These are phyloP conservation scores for Citrus sp. DNA, from an alignment of 345 rosid species.

Conservation along the genomic window DNA sequence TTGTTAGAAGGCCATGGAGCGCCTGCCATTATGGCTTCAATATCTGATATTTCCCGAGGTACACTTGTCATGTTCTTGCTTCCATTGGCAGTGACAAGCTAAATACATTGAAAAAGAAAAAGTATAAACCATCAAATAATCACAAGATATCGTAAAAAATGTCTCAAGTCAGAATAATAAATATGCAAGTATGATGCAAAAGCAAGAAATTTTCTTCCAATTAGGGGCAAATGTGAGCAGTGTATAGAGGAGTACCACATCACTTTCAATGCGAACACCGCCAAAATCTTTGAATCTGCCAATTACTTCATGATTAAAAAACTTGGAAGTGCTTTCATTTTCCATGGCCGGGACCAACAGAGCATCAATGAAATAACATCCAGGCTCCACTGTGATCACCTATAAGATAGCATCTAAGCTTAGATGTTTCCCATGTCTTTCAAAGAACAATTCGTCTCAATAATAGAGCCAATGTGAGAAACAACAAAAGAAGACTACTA, in stretches of 20 bases:
- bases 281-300: conserved; percentile 68
- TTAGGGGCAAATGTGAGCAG: not conserved
- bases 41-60: conserved; percentile 61
- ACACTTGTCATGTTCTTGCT: conserved; percentile 80
- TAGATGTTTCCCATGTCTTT: not conserved
- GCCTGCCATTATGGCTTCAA: conserved; percentile 94
- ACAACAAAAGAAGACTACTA: not conserved
- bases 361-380: conserved; percentile 89
- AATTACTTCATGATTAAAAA: conserved; percentile 53
- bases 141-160: not conserved
- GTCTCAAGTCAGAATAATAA: not conserved
- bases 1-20: conserved; percentile 54
- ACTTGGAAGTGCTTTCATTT: conserved; percentile 47
- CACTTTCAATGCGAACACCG: conserved; percentile 96
- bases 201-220: not conserved
- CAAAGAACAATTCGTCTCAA: not conserved
- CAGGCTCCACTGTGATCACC: conserved; percentile 98
- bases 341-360: conserved; percentile 69
- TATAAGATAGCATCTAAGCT: conserved; percentile 23
- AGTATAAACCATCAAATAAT: not conserved
- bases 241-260: conserved; percentile 56
- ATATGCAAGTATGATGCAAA: not conserved
- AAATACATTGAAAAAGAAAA: not conserved
- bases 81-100: conserved; percentile 65
- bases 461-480: not conserved